A percentile compares a stretch with the other conserved stretches of the same genome.
Conservation (phyloP, 176 grass and related monocot genomes). For the Rhipidocladum racemiflorum region DNA sequence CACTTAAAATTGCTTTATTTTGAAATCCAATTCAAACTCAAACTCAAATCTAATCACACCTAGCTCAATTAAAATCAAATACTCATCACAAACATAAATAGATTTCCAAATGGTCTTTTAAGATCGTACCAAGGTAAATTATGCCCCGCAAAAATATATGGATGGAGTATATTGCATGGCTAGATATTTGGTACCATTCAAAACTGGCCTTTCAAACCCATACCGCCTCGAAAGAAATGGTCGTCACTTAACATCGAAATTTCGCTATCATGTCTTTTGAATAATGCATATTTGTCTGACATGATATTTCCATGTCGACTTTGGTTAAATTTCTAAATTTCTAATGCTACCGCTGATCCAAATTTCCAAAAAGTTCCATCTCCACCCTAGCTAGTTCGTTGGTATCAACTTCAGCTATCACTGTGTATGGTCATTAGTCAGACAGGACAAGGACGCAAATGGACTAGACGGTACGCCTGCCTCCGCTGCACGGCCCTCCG, state of each 20-base stretch:
- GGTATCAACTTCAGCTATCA: neutral
- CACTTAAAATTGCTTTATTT: too few species aligned
- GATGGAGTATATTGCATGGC: too few species aligned
- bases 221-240: neutral
- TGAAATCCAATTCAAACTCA: too few species aligned
- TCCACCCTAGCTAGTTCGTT: too few species aligned
- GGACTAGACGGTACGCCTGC: conserved; percentile 34
- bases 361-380: neutral
- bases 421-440: neutral
- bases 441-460: conserved; percentile 12
- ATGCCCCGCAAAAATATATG: too few species aligned
- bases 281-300: neutral
- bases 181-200: neutral
- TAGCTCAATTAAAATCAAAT: too few species aligned
- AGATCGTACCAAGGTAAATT: too few species aligned
- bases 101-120: too few species aligned
- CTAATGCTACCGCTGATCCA: neutral
- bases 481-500: neutral
- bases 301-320: neutral
- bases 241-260: neutral
- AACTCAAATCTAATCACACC: too few species aligned
- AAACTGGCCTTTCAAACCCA: neutral
- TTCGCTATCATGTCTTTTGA: neutral
- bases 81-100: too few species aligned
- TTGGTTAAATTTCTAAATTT: neutral